These are phyloP conservation scores for Acidomyces sp. DNA, from an alignment of 495 filamentous ascomycete species.

Conservation along the genomic window DNA sequence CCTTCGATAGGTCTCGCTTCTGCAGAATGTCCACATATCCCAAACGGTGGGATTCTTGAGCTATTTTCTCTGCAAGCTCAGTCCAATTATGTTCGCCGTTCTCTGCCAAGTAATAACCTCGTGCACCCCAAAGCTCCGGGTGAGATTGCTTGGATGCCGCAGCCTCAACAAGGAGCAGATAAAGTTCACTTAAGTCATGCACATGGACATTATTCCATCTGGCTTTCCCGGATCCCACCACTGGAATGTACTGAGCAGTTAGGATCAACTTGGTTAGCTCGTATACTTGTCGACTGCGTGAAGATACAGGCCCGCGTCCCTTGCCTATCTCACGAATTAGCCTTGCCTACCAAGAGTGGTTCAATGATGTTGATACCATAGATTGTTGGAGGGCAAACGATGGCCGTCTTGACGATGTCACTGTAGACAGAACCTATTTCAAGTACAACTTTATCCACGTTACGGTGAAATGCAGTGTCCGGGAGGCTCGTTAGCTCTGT, in stretches of 20 bases:
- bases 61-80: conserved; percentile 48
- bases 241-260: conserved; percentile 45
- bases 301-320: conserved; percentile 58
- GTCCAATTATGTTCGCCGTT: conserved; percentile 60
- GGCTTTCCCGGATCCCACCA: conserved; percentile 49
- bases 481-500: conserved; percentile 44
- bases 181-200: conserved; percentile 53
- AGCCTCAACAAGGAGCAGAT: conserved; percentile 50
- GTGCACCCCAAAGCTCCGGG: conserved; percentile 52
- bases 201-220: conserved; percentile 67
- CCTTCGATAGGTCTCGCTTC: conserved; percentile 13
- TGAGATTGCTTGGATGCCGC: conserved; percentile 41
- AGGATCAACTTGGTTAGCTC: conserved; percentile 43
- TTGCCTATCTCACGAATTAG: conserved; percentile 28
- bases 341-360: background rate
- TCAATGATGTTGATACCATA: conserved; percentile 33
- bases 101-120: conserved; percentile 64
- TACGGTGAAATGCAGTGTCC: conserved; percentile 41
- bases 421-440: conserved; percentile 31
- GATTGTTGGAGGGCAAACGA: conserved; percentile 68
- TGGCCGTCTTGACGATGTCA: conserved; percentile 47
- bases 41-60: conserved; percentile 45
- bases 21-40: conserved; percentile 41
- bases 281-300: conserved; percentile 51
- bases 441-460: conserved; percentile 50